phyloP scores from a whole-genome alignment of 192 early-diverging fungal genomes.

The Entomortierella lignicola region DNA sequence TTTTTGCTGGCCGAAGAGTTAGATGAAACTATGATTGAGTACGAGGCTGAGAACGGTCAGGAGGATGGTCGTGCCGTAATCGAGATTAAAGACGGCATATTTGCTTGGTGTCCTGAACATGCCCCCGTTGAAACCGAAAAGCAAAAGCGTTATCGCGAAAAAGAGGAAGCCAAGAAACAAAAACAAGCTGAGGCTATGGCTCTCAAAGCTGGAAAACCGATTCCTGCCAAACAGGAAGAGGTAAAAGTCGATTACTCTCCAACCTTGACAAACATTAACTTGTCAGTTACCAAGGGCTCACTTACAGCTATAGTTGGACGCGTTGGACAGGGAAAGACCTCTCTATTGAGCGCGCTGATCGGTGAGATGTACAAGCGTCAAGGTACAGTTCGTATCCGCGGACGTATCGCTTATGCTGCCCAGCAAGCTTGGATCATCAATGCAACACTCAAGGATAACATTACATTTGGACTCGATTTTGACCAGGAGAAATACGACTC shows the following conservation, averaged over 20 bases:
- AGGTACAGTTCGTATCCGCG: slow-evolving; percentile 72
- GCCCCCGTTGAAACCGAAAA: slow-evolving; percentile 22
- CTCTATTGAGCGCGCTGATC: slow-evolving; percentile 61
- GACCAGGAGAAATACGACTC: slow-evolving; percentile 78
- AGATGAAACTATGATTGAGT: slow-evolving; percentile 11
- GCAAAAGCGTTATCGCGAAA: slow-evolving; percentile 18
- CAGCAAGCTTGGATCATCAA: slow-evolving; percentile 94
- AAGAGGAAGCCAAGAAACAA: slow-evolving; percentile 25
- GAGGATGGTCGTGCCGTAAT: slow-evolving; percentile 6
- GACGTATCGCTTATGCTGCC: slow-evolving; percentile 70
- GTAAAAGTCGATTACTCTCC: slow-evolving; percentile 14
- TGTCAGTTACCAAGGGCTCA: slow-evolving; percentile 53
- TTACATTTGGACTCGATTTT: slow-evolving; percentile 83
- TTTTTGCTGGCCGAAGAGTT: slow-evolving; percentile 31
- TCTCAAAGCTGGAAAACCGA: slow-evolving; percentile 22
- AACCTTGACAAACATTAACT: slow-evolving; percentile 36
- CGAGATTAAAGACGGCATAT: slow-evolving; percentile 23
- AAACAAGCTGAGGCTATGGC: slow-evolving; percentile 1
- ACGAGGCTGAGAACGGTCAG: not conserved
- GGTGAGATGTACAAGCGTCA: slow-evolving; percentile 85
- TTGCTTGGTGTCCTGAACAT: slow-evolving; percentile 34
- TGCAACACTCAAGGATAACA: slow-evolving; percentile 88
- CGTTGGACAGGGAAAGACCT: slow-evolving; percentile 75
- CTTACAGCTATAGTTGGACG: slow-evolving; percentile 85
- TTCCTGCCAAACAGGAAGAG: not conserved